Conservation (phyloP, 257 asterid genomes). For the Penstemon davidsonii region DNA sequence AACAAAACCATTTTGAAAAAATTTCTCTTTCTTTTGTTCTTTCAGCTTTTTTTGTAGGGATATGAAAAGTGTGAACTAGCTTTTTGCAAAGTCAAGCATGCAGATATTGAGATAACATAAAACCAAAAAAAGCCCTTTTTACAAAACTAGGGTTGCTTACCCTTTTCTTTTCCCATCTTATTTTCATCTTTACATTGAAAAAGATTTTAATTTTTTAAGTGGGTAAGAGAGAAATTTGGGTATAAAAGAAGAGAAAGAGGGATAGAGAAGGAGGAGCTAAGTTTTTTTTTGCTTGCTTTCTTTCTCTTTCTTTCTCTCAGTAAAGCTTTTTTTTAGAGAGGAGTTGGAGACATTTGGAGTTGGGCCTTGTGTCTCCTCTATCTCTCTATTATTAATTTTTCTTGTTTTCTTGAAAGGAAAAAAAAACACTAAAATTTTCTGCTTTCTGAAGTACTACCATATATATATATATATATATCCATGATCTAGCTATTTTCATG, state of each 20-base stretch:
- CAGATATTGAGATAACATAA: slow-evolving; percentile 48
- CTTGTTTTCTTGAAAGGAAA: neutral
- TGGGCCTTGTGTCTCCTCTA: slow-evolving; percentile 52
- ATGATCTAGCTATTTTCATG: slow-evolving; percentile 14
- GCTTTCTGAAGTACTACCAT: neutral
- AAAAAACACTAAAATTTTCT: neutral
- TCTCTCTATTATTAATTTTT: slow-evolving; percentile 29
- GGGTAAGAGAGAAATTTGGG: slow-evolving; percentile 16
- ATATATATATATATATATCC: slow-evolving; percentile 9
- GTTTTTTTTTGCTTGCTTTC: slow-evolving; percentile 28
- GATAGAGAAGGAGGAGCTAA: slow-evolving; percentile 47
- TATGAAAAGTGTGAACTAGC: slow-evolving; percentile 4
- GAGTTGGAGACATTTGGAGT: slow-evolving; percentile 50
- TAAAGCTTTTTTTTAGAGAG: slow-evolving; percentile 31
- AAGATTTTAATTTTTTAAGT: slow-evolving; percentile 36
- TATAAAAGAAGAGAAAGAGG: neutral
- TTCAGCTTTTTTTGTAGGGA: too few species aligned
- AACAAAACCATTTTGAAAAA: neutral
- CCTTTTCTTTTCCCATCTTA: slow-evolving; percentile 29
- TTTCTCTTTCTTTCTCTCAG: slow-evolving; percentile 46
- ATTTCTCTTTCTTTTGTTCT: neutral
- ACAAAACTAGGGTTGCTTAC: slow-evolving; percentile 37
- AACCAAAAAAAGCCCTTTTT: slow-evolving; percentile 12
- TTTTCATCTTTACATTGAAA: slow-evolving; percentile 18
- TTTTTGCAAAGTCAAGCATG: slow-evolving; percentile 57